A percentile compares a stretch with the other conserved stretches of the same genome.
Evolutionary conservation across 2,329 filamentous ascomycete genomes (phyloP).

Genomic region (Spiromastix sp.): DNA sequence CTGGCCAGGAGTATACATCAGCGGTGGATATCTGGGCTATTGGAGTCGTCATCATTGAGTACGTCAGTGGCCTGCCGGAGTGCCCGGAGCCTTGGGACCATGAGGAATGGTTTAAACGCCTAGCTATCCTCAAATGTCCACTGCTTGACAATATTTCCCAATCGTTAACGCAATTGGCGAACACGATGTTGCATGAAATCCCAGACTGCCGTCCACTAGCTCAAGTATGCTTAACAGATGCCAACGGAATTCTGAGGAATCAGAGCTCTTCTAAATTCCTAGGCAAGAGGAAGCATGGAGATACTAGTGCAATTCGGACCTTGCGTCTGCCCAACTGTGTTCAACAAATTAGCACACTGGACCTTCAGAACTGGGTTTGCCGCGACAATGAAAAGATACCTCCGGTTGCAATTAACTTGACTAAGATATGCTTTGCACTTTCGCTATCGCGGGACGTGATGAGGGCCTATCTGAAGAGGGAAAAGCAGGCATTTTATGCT

Average conservation of each 20-base stretch:
- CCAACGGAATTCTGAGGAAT: neutral
- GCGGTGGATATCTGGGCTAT: constrained; percentile 8
- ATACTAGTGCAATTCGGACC: neutral
- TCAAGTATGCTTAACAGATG: neutral
- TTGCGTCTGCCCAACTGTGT: neutral
- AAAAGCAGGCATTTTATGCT: neutral
- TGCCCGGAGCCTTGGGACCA: neutral
- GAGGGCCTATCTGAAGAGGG: neutral
- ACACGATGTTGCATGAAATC: neutral
- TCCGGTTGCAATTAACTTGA: neutral
- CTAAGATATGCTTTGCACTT: neutral
- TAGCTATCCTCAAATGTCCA: neutral
- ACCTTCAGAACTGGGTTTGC: neutral
- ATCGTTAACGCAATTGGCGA: neutral
- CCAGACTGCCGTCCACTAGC: neutral
- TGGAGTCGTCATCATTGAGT: constrained; percentile 2
- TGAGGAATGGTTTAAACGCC: neutral
- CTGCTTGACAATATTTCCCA: neutral
- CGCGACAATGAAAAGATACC: neutral
- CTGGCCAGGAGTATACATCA: neutral
- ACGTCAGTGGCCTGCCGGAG: neutral
- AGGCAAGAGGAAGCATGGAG: neutral
- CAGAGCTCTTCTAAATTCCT: neutral
- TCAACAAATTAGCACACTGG: neutral
- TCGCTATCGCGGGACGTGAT: neutral